These are phyloP conservation scores for Xylaria palmicola DNA, from an alignment of 495 filamentous ascomycete genomes.

Conservation along the genomic window DNA sequence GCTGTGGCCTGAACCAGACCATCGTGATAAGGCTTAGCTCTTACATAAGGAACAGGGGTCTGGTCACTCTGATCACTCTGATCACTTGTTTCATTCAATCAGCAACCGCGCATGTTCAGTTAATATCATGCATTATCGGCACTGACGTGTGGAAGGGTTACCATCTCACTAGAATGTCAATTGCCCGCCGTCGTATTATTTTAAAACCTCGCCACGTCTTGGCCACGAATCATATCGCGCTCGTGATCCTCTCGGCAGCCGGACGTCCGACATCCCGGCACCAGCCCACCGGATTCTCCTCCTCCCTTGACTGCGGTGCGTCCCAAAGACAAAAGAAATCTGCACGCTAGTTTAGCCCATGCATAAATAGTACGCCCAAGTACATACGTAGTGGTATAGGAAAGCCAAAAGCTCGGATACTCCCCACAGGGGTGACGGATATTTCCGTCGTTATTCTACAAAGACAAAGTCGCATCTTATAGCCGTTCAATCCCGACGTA, in stretches of 20 bases:
- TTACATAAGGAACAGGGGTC: constrained; percentile 1
- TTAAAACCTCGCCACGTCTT: background rate
- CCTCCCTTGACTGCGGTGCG: background rate
- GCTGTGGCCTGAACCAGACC: background rate
- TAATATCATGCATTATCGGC: background rate
- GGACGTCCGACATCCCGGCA: constrained; percentile 1
- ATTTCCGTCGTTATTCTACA: too few species aligned
- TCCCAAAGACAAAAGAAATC: too few species aligned
- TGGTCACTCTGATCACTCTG: too few species aligned
- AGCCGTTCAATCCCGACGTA: too few species aligned
- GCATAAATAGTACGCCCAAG: too few species aligned
- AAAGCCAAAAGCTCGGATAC: too few species aligned
- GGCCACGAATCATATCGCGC: background rate
- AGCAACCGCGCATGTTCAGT: background rate
- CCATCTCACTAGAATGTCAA: background rate
- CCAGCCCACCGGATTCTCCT: background rate
- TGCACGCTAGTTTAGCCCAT: too few species aligned
- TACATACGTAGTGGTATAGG: too few species aligned
- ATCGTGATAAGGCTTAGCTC: constrained; percentile 4
- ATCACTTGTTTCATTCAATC: background rate
- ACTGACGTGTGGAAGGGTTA: background rate
- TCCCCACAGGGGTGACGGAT: too few species aligned
- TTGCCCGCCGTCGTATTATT: background rate
- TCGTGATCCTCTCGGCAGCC: background rate
- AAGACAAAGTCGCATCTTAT: too few species aligned